Evolutionary conservation across 345 rosid genomes (phyloP).

Genomic region (Clausena lansium): DNA sequence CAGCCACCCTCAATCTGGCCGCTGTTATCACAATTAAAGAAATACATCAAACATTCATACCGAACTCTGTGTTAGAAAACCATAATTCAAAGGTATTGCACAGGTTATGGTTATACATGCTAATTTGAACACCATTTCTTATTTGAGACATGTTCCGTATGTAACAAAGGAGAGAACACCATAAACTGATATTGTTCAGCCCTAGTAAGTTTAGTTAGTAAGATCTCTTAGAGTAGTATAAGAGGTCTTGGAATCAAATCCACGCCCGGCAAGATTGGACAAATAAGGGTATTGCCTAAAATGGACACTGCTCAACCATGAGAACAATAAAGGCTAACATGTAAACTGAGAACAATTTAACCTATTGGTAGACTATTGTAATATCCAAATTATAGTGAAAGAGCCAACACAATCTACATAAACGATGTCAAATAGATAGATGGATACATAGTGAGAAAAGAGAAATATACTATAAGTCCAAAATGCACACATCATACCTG

Average conservation of each 20-base stretch:
- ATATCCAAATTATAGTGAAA: no score
- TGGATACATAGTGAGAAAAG: neutral
- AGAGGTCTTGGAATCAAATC: neutral
- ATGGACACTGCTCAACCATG: neutral
- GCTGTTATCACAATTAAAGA: constrained; percentile 28
- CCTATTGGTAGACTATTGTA: no score
- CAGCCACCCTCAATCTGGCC: constrained; percentile 62
- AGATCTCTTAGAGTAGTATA: neutral
- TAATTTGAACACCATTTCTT: neutral
- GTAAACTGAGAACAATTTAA: neutral
- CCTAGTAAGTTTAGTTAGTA: neutral
- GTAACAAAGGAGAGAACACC: neutral
- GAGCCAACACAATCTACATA: no score
- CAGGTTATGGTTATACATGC: neutral
- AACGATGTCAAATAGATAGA: neutral
- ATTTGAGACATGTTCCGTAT: neutral
- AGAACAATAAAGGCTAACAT: neutral
- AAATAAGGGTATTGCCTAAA: neutral
- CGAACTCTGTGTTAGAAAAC: neutral
- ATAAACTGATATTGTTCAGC: neutral
- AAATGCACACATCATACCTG: constrained; percentile 32
- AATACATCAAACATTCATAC: neutral
- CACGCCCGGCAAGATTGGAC: neutral
- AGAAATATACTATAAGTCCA: neutral
- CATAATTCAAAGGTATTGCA: neutral